These are phyloP conservation scores for Backusella westeae DNA, from an alignment of 192 early-diverging fungal genomes.

Conservation along the genomic window DNA sequence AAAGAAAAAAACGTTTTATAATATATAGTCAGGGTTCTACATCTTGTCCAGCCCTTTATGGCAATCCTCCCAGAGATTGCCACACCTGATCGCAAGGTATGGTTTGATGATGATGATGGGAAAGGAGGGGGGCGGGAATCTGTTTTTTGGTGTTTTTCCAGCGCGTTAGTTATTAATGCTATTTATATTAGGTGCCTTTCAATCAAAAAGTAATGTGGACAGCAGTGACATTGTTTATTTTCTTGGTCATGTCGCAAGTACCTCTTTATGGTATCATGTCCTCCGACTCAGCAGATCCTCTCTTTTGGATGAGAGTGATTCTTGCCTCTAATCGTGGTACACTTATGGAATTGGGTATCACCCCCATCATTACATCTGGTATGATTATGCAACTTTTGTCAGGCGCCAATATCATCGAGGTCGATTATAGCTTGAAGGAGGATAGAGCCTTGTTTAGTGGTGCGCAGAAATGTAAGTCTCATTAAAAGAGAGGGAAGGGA, in stretches of 20 bases:
- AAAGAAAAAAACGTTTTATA: background rate
- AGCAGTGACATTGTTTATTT: slow-evolving; percentile 98
- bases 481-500: background rate
- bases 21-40: slow-evolving; percentile 84
- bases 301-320: slow-evolving; percentile 99
- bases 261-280: slow-evolving; percentile 99
- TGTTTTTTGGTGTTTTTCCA: background rate
- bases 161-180: background rate
- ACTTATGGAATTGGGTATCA: slow-evolving; percentile 99
- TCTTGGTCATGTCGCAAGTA: slow-evolving; percentile 99
- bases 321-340: slow-evolving; percentile 99
- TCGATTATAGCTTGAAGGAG: slow-evolving; percentile 98
- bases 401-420: slow-evolving; percentile 97
- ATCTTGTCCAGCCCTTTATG: slow-evolving; percentile 97
- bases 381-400: slow-evolving; percentile 99
- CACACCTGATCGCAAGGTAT: slow-evolving; percentile 94
- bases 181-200: slow-evolving; percentile 78
- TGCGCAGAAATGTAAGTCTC: slow-evolving; percentile 86
- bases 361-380: slow-evolving; percentile 98
- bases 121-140: background rate
- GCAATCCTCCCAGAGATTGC: slow-evolving; percentile 97
- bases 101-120: background rate
- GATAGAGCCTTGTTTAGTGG: slow-evolving; percentile 98
- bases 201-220: slow-evolving; percentile 99
- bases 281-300: slow-evolving; percentile 97